These are phyloP conservation scores for Combretum micranthum DNA, from an alignment of 345 rosid genomes.

Conservation along the genomic window DNA sequence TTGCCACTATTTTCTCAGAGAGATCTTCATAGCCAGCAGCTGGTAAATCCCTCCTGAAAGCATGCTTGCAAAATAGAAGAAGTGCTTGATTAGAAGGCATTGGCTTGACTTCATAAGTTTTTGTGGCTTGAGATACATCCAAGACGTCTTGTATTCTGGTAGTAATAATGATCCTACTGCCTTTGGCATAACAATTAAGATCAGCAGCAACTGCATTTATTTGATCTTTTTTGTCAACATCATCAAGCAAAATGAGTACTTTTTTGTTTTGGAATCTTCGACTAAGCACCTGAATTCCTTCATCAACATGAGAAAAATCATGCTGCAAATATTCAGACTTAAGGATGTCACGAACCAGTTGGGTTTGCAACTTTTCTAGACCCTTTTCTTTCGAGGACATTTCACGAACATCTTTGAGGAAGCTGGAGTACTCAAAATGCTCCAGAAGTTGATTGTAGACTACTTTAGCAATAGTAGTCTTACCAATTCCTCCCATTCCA, in stretches of 20 bases:
- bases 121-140: no score
- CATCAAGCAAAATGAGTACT: background rate
- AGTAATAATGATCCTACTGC: no score
- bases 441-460: background rate
- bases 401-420: background rate
- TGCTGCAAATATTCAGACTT: background rate
- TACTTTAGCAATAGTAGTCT: background rate
- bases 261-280: background rate
- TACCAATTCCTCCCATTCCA: background rate
- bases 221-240: background rate
- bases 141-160: no score
- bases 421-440: background rate
- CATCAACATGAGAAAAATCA: no score
- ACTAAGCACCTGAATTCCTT: no score
- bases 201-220: no score
- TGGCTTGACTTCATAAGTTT: no score
- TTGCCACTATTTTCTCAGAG: background rate
- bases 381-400: background rate
- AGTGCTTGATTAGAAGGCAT: no score
- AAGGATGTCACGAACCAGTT: background rate
- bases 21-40: background rate
- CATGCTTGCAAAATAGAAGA: background rate
- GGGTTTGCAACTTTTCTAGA: background rate
- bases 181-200: no score
- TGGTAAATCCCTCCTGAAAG: background rate